Evolutionary conservation across 2,329 filamentous ascomycete genomes (phyloP).

Genomic region (Aurifilum marmelostoma): DNA sequence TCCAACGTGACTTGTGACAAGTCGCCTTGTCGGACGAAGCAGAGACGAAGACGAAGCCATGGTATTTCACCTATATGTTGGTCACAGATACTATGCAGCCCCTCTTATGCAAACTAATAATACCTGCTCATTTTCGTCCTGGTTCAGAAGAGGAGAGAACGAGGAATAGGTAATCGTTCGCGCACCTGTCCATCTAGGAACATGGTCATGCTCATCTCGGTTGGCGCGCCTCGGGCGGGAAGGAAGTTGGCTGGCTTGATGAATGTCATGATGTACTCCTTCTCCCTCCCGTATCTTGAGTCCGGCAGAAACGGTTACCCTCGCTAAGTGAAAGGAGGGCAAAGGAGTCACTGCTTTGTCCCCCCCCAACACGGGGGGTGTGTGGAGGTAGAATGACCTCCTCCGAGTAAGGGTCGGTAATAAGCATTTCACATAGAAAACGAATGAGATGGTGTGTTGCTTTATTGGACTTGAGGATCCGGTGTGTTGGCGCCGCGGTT

Average conservation of each 20-base stretch:
- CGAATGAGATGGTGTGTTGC: background rate
- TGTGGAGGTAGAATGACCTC: background rate
- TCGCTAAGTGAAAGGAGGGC: too few relatives aligned
- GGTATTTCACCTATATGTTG: background rate
- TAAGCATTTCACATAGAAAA: background rate
- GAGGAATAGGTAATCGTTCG: background rate
- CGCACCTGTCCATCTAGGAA: too few relatives aligned
- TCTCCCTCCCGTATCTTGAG: background rate
- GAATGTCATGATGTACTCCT: background rate
- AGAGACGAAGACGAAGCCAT: too few relatives aligned
- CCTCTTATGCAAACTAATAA: background rate
- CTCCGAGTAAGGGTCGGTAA: background rate
- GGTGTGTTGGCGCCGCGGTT: background rate
- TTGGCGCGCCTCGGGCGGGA: background rate
- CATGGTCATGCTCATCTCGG: too few relatives aligned
- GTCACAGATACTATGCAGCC: background rate
- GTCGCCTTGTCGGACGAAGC: too few relatives aligned
- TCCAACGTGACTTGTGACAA: too few relatives aligned
- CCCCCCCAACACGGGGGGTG: too few relatives aligned
- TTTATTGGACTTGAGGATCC: background rate
- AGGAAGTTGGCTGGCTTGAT: background rate
- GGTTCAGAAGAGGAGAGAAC: background rate
- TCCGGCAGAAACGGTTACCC: background rate
- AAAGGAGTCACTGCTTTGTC: too few relatives aligned
- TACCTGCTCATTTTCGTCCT: background rate